Percentiles rank a stretch among this genome's conserved stretches.
These are phyloP conservation scores for Paramecium caudatum DNA, from an alignment of 73 alveolate species.

Conservation along the genomic window DNA sequence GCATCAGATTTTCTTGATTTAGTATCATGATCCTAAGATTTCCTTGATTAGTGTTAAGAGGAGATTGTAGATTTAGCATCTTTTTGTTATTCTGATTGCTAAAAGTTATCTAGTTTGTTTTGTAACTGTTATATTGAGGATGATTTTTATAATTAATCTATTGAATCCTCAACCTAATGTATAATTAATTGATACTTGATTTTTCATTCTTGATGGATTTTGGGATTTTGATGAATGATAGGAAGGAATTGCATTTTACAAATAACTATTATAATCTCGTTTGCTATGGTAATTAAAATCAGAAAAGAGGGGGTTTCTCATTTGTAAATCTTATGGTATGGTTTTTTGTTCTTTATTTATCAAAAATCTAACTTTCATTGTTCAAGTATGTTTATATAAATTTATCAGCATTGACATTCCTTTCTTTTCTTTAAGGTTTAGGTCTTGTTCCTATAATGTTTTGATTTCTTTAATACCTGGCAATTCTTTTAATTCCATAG, in stretches of 20 bases:
- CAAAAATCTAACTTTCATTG: not conserved
- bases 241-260: not conserved
- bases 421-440: conserved; percentile 4
- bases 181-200: not conserved
- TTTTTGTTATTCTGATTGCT: not conserved
- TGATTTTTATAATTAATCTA: conserved; percentile 13
- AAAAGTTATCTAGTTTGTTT: not conserved
- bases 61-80: not conserved
- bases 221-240: conserved; percentile 5
- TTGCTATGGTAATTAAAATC: not conserved
- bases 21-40: conserved; percentile 3
- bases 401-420: conserved; percentile 26
- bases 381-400: conserved; percentile 16
- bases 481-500: conserved; percentile 19
- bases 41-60: not conserved
- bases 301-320: conserved; percentile 36
- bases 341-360: not conserved
- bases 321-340: not conserved
- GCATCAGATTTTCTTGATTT: conserved; percentile 10
- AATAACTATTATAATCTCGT: not conserved
- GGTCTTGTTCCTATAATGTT: conserved; percentile 27
- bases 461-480: not conserved
- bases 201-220: not conserved
- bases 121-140: not conserved
- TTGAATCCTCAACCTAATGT: conserved; percentile 30